Base-by-base conservation (phyloP, 2,329 filamentous ascomycete genomes). In the Hymenoscyphus fraxineus region DNA sequence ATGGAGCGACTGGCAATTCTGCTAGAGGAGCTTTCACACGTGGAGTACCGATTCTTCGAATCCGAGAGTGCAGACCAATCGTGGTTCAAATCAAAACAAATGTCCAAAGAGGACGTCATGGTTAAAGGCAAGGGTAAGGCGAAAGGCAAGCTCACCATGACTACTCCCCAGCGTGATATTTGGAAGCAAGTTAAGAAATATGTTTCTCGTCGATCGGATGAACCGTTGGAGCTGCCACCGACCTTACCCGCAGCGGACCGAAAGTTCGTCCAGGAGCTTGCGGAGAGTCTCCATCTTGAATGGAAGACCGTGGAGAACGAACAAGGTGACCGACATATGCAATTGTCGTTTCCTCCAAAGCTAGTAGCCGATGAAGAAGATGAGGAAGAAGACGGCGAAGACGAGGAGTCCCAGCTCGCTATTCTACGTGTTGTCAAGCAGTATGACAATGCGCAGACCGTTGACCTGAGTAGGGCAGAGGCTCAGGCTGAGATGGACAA, bases 1-100 rank as follows among this genome's bases (percentile, higher is more conserved):
- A 81, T 99, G 75, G 80, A 89, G 67, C 87, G 95, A 64, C 80
- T 99, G 65, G 85, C 86, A 60, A 80, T 90, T 59, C 84, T 99
- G 57, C 81, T 99, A 56, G 87, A 93, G 39, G 92, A 96, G 75
- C 82, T 99, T 64, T 90, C 90, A 62, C 90, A 94, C 74, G 91
- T 96, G 64, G 95, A 99, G 77, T 89, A 90, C 74, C 85, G 90
- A n/a, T 91, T 95, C 73, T 99, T 99, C 72, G 94, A 99, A 77
- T 84, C 88, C 51, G 96, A 98, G 73, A 88, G 93, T 69, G 84
- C 91, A 6, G 93, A 98, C 77, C 89, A 92, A 59, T 90, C 88
- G 73, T 99, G 95, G 95, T 90, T 97, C 74, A 92, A 90, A 73
- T 88, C 92, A 47, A 98, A 97, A 80, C 87, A 89, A 70, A 83